Evolutionary conservation across 768 basidiomycete genomes (phyloP).

Genomic region (Lentinula edodes): DNA sequence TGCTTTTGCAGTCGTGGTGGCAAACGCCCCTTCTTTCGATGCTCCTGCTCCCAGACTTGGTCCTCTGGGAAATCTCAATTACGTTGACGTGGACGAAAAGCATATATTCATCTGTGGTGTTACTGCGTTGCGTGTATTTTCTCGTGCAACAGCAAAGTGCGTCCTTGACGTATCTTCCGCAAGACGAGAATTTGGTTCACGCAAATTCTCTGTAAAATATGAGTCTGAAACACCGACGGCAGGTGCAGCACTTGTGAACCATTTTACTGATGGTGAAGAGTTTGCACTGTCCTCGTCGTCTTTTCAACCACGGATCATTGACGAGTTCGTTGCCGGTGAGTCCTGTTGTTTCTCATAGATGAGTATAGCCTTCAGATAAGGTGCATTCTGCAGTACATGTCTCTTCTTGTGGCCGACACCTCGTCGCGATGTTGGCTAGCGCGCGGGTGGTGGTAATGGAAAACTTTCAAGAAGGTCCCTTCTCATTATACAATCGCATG

Average conservation of each 20-base stretch:
- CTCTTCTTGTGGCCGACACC: conserved; percentile 43
- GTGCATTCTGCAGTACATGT: conserved; percentile 31
- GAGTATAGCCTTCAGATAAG: background rate
- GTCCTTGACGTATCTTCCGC: conserved; percentile 38
- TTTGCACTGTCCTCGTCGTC: background rate
- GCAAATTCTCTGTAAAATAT: conserved; percentile 26
- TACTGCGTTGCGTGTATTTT: conserved; percentile 46
- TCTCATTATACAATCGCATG: conserved; percentile 25
- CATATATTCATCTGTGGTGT: conserved; percentile 58
- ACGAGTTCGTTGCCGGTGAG: conserved; percentile 44
- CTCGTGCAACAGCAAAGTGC: conserved; percentile 36
- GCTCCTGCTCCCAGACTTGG: background rate
- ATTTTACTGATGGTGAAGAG: background rate
- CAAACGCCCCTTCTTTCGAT: background rate
- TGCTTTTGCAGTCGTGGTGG: background rate
- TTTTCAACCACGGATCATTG: conserved; percentile 18
- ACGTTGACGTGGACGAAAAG: conserved; percentile 58
- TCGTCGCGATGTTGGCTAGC: conserved; percentile 32
- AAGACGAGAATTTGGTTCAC: conserved; percentile 23
- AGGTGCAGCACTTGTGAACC: conserved; percentile 5
- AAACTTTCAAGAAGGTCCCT: conserved; percentile 30
- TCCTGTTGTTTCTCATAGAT: conserved; percentile 1
- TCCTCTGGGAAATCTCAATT: conserved; percentile 39
- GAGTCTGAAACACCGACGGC: background rate
- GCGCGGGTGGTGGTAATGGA: conserved; percentile 37